Base-by-base conservation (phyloP, 2,329 filamentous ascomycete species). In the Fusarium heterosporum region DNA sequence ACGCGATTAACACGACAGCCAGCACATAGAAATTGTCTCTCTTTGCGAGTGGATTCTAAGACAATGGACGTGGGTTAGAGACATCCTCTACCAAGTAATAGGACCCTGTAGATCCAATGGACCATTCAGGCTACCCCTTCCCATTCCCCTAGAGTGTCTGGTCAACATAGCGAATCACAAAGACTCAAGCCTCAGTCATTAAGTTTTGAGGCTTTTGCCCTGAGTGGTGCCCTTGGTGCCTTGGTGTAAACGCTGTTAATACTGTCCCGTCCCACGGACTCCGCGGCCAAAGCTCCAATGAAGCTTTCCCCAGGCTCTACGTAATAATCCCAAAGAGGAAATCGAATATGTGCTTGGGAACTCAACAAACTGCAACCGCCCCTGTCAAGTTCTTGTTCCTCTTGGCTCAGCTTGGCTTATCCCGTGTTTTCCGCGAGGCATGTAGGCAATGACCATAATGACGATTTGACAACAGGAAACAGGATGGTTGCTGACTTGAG, bases 41-140 rank as follows among this genome's bases (percentile, higher is more conserved):
- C 45, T 29, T 34, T 66, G 22, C 26, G 53, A 56, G 65, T 68
- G 60, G 60, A 51, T 50, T 61, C 61, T 30, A 36, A 67, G 59
- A 68, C 64, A 68, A 53, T 53, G 34, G 49, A 64, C 43, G 52
- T 49, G 62, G 62, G 41, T 32, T 58, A 52, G 52, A 66, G 48
- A 64, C 63, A 47, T 59, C 64, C 48, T 66, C 60, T 64, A 51
- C 64, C n/a, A n/a, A 34, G 25, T 39, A 19, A 49, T 50, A 66
- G 49, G 66, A 72, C 69, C 69, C 69, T 71, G 63, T 70, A 71
- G 69, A 71, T 71, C 68, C 57, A 68, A 71, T 62, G 32, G 56
- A 62, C 26, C 67, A 42, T 36, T 30, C 46, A 51, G 54, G 56
- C 39, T 56, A 25, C 57, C 64, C 50, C 50, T 65, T 68, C 59